Conservation (phyloP, 2,329 filamentous ascomycete species). For the Capronia epimyces region DNA sequence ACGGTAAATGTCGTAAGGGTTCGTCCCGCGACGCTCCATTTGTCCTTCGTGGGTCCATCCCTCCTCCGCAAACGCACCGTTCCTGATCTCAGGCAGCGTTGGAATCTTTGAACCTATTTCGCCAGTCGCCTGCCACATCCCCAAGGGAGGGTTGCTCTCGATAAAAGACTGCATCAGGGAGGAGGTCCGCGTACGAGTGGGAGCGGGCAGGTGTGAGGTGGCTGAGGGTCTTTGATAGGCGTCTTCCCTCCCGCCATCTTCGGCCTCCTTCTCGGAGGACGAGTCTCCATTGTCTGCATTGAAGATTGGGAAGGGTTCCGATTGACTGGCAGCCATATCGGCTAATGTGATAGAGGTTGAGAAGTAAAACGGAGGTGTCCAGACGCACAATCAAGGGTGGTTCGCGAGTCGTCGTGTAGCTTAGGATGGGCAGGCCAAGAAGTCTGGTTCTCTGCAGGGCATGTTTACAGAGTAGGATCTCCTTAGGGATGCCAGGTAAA, state of each 20-base stretch:
- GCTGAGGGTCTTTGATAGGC: slow-evolving; percentile 6
- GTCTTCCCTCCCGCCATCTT: slow-evolving; percentile 1
- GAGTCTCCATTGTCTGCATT: background rate
- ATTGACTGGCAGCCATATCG: slow-evolving; percentile 3
- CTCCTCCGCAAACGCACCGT: slow-evolving; percentile 30
- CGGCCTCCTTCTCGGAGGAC: slow-evolving; percentile 6
- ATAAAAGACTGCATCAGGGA: slow-evolving; percentile 29
- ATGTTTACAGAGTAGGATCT: no score
- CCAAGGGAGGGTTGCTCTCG: slow-evolving; percentile 32
- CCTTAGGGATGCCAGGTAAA: no score
- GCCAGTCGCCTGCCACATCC: slow-evolving; percentile 35
- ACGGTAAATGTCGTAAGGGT: slow-evolving; percentile 31
- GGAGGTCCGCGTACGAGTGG: slow-evolving; percentile 20
- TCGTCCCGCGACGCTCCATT: slow-evolving; percentile 31
- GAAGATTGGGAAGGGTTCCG: slow-evolving; percentile 14
- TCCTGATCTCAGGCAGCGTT: slow-evolving; percentile 32
- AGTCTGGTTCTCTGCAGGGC: no score
- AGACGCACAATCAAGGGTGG: background rate
- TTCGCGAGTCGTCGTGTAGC: background rate
- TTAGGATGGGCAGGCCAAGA: no score
- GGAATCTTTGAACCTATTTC: slow-evolving; percentile 33
- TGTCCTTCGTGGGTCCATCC: slow-evolving; percentile 35
- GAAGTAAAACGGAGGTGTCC: background rate
- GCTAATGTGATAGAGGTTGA: background rate
- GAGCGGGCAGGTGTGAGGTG: slow-evolving; percentile 13